Percentiles rank a stretch among this genome's conserved stretches.
Evolutionary conservation across 1,284 basidiomycete species (phyloP).

Genomic region (Peniophora sp.): DNA sequence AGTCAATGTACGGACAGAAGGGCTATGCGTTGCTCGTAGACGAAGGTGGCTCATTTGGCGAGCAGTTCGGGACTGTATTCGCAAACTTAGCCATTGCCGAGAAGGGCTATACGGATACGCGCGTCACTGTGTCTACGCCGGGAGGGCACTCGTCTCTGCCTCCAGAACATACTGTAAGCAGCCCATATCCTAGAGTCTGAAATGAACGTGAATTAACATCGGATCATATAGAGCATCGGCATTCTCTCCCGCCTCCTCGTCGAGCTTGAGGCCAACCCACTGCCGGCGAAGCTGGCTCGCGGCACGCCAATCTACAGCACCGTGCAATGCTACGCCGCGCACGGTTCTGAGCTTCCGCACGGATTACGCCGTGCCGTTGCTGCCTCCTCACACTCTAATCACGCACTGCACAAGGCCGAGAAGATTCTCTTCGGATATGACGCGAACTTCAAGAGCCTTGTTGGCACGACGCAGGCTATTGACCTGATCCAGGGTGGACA

Average conservation of each 20-base stretch:
- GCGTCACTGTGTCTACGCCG: conserved; percentile 42
- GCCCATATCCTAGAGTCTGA: neutral
- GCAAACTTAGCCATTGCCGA: conserved; percentile 50
- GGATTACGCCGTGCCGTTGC: conserved; percentile 29
- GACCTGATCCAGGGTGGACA: conserved; percentile 54
- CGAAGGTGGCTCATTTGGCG: conserved; percentile 32
- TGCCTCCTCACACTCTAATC: conserved; percentile 28
- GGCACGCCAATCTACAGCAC: conserved; percentile 35
- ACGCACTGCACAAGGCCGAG: conserved; percentile 33
- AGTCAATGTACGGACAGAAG: conserved; percentile 42
- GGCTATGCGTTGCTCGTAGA: conserved; percentile 50
- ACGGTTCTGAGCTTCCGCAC: conserved; percentile 34
- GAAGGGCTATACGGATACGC: conserved; percentile 58
- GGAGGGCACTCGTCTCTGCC: conserved; percentile 67
- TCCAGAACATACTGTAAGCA: conserved; percentile 42
- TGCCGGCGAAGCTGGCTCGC: conserved; percentile 28
- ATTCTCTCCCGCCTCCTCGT: conserved; percentile 44
- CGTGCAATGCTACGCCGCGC: conserved; percentile 35
- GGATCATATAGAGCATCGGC: conserved; percentile 38
- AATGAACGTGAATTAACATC: neutral
- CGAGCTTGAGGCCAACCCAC: conserved; percentile 41
- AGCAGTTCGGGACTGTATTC: conserved; percentile 30
- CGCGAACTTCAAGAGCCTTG: conserved; percentile 22
- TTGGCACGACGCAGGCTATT: conserved; percentile 54
- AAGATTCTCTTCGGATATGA: conserved; percentile 24